These are phyloP conservation scores for Onygenales sp. DNA, from an alignment of 2,329 filamentous ascomycete genomes.

Conservation along the genomic window DNA sequence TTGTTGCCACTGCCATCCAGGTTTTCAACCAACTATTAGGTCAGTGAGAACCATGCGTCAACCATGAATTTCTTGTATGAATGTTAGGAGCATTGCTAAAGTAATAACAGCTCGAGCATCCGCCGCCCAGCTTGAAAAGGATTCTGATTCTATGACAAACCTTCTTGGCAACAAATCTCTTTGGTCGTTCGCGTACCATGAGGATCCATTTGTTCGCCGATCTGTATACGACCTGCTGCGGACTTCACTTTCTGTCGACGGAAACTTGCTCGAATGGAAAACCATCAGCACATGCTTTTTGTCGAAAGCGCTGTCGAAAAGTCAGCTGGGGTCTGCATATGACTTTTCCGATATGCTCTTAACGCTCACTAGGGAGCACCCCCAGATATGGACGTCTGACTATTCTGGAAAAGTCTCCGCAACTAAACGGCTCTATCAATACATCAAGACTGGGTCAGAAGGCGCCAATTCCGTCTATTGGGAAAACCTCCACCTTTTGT, in stretches of 20 bases:
- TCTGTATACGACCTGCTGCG: conserved; percentile 49
- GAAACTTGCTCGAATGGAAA: conserved; percentile 49
- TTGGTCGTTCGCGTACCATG: conserved; percentile 50
- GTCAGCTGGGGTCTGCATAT: conserved; percentile 63
- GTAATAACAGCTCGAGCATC: conserved; percentile 22
- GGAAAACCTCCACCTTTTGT: conserved; percentile 54
- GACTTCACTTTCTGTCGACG: conserved; percentile 40
- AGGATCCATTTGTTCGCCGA: conserved; percentile 49
- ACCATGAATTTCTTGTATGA: not conserved
- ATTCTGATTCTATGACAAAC: conserved; percentile 52
- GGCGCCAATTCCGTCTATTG: conserved; percentile 65
- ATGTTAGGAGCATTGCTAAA: not conserved
- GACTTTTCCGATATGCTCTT: conserved; percentile 61
- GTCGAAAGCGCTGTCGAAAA: conserved; percentile 60
- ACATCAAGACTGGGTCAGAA: conserved; percentile 77
- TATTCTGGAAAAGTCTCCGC: conserved; percentile 50
- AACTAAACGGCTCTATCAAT: conserved; percentile 54
- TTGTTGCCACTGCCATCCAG: conserved; percentile 52
- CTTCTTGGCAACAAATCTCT: conserved; percentile 56
- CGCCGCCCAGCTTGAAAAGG: conserved; percentile 48
- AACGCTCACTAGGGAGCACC: conserved; percentile 53
- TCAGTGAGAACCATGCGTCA: conserved; percentile 15
- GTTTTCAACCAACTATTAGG: conserved; percentile 47
- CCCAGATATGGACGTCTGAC: conserved; percentile 63
- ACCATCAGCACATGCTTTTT: conserved; percentile 61